phyloP scores from a whole-genome alignment of 352 stramenopile species.

The Globisporangium spiculum region DNA sequence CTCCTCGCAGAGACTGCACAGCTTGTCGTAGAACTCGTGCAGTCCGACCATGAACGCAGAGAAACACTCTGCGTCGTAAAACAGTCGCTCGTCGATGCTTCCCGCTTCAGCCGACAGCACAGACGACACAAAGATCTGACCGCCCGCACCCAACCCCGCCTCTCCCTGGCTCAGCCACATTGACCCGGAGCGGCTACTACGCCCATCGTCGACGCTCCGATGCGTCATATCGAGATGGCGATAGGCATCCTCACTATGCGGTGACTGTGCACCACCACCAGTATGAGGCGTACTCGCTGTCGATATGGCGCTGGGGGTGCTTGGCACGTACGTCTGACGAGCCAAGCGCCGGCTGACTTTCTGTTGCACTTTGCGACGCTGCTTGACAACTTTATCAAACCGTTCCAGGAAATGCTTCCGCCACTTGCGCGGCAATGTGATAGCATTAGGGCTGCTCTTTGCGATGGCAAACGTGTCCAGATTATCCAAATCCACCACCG shows the following conservation, averaged over 20 bases:
- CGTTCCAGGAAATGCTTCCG: slow-evolving; percentile 70
- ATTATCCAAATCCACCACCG: slow-evolving; percentile 67
- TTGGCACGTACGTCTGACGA: slow-evolving; percentile 23
- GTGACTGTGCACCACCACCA: slow-evolving; percentile 24
- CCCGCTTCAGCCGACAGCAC: slow-evolving; percentile 7
- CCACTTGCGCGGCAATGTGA: slow-evolving; percentile 71
- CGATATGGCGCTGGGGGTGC: slow-evolving; percentile 32
- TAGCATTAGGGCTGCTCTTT: slow-evolving; percentile 53
- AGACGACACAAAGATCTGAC: slow-evolving; percentile 29
- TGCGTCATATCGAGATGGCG: slow-evolving; percentile 27
- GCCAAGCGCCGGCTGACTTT: slow-evolving; percentile 37
- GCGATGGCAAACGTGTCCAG: slow-evolving; percentile 45
- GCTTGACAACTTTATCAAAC: slow-evolving; percentile 66
- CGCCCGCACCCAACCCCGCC: slow-evolving; percentile 18
- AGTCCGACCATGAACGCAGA: slow-evolving; percentile 50
- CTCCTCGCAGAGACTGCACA: slow-evolving; percentile 50
- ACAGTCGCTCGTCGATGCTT: slow-evolving; percentile 44
- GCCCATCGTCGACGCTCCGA: slow-evolving; percentile 38
- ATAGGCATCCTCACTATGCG: slow-evolving; percentile 22
- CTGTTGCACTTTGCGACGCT: slow-evolving; percentile 56
- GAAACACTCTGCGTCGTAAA: slow-evolving; percentile 63
- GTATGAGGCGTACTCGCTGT: slow-evolving; percentile 22
- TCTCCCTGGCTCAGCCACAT: slow-evolving; percentile 16
- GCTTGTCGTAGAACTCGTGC: slow-evolving; percentile 67
- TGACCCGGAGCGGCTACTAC: slow-evolving; percentile 33